Evolutionary conservation across 306 rosid species (phyloP), one percentile per base, ranked within the genome.

Genomic region (Lagenaria siceraria): DNA sequence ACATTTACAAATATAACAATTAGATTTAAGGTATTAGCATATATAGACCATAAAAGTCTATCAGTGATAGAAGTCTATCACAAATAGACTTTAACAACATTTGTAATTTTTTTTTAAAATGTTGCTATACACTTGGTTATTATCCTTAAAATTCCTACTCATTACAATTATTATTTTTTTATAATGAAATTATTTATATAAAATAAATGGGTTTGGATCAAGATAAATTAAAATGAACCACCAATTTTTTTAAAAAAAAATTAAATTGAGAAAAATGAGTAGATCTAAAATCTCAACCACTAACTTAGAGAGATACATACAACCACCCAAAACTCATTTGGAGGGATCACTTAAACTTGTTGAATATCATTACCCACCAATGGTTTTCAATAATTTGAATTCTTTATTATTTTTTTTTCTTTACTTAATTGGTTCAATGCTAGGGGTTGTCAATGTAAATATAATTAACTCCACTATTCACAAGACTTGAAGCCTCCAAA

Each of bases 381-480:
- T 8, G 8, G 22, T 18, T 66, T 66, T 66, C 29, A 35, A 35
- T n/a, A 10, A 27, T 12, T 1, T 10, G 36, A 5, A 33, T 5
- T 33, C 6, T 4, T 33, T 29, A 29, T 33, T 33, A 3, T 10
- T 9, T 66, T 68, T 19, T 0, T 8, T 22, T 18, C 5, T 63
- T 63, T 63, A 63, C 1, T 63, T 10, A 40, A 70, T 70, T 55
- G 75, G 36, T 70, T 43, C 21, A 70, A 38, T 21, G 4, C 1
- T 43, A n/a, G 11, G 31, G 33, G 22, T 6, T 70, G n/a, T 70
- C 38, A 70, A 70, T 43, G 38, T 42, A 46, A 70, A 42, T 13
- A 70, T 70, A 70, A 70, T 70, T 70, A 46, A 36, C 22, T 70
- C 75, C 75, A 70, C 38, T 13, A 24, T 69, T 68, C 35, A 40